phyloP scores from a whole-genome alignment of 1,284 basidiomycete species.

The Afroboletus lepidellus region DNA sequence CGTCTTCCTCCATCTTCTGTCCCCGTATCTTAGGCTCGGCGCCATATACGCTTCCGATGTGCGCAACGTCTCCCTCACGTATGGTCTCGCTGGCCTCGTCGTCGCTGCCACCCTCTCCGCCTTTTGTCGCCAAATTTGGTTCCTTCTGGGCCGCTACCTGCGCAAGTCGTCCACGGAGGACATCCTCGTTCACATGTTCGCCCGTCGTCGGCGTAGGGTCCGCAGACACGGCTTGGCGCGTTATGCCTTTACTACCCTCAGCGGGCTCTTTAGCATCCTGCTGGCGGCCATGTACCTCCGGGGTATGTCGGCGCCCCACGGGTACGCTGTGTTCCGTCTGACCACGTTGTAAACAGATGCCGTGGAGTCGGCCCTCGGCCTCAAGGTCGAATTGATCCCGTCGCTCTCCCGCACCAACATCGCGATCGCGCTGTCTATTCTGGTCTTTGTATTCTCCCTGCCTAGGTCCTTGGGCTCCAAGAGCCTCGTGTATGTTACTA shows the following conservation, averaged over 20 bases:
- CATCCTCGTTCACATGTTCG: conserved; percentile 58
- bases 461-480: conserved; percentile 53
- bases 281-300: conserved; percentile 62
- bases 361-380: conserved; percentile 47
- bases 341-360: conserved; percentile 42
- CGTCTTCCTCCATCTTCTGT: conserved; percentile 66
- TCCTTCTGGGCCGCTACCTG: conserved; percentile 68
- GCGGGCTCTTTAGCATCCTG: conserved; percentile 46
- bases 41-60: conserved; percentile 54
- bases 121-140: conserved; percentile 68
- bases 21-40: conserved; percentile 68
- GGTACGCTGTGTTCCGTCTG: not conserved
- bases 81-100: conserved; percentile 50
- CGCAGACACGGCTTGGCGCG: conserved; percentile 42
- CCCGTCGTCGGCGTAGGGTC: conserved; percentile 52
- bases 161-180: conserved; percentile 63
- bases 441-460: conserved; percentile 50
- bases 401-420: conserved; percentile 34
- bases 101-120: conserved; percentile 56
- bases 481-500: conserved; percentile 53
- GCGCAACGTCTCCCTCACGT: conserved; percentile 45
- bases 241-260: conserved; percentile 40
- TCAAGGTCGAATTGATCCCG: conserved; percentile 32
- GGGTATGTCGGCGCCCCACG: conserved; percentile 42
- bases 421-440: conserved; percentile 41